Base-by-base conservation (phyloP, 2,329 filamentous ascomycete species). In the Cyphellophora europaea region DNA sequence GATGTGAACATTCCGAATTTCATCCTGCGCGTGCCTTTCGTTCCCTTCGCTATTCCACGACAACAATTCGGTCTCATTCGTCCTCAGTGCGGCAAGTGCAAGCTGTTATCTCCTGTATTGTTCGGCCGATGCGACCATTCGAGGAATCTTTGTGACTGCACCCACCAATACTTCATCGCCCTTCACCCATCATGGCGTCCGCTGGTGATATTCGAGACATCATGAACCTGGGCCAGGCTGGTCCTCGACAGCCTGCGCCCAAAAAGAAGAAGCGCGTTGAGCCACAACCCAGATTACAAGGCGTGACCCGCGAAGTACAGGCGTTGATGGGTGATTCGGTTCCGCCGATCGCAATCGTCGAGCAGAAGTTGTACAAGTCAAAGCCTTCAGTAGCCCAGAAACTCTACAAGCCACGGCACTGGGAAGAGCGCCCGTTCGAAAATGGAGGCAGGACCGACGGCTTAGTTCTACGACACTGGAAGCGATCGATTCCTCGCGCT, bases 191-290 rank as follows among this genome's bases (percentile, higher is more conserved):
- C 52, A 67, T 51, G 45, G 84, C 84, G 79, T 71, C 79, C 42
- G 80, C 80, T 44, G 74, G 78, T 57, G 86, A 93, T 69, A 76
- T 93, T 49, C 85, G 83, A 64, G 86, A 93, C 58, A 84, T 93
- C 55, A 77, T 93, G 53, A 85, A 88, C 58, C 69, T 93, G 55
- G 79, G 80, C 48, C 65, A 63, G 32, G 66, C 77, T 49, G 79
- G 77, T 19, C 61, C 65, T 41, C 50, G 62, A 33, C 51, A 63
- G 40, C 62, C 64, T 40, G 57, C 79, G 43, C 75, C 78, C 27
- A 62, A 73, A 28, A 93, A 91, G 65, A 88, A 89, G 56, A 77
- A 80, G 50, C 87, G 82, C 56, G 65, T 74, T 5, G 65, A 71
- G 11, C 73, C 71, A 30, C 61, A 33, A 53, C 66, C 35, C 64